Base-by-base conservation (phyloP, 345 rosid genomes). In the Erucastrum elatum region DNA sequence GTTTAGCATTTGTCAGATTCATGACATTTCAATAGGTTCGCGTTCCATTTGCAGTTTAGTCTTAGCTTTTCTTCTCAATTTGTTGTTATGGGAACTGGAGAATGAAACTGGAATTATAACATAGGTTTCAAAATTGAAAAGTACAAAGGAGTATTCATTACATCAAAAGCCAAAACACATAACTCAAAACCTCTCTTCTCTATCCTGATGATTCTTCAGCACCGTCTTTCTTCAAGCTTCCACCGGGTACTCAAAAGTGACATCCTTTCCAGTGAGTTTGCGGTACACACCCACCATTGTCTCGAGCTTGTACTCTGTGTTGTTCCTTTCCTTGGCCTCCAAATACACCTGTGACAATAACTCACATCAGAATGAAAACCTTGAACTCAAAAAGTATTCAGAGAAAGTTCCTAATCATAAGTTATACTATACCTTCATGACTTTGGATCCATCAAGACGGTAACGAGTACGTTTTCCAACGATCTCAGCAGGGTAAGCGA, bases 181-280 rank as follows among this genome's bases (percentile, higher is more conserved):
- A n/a, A n/a, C n/a, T n/a, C n/a, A n/a, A n/a, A n/a, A n/a, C 1
- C 72, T 44, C 83, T 75, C 72, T n/a, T 63, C 73, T 63, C 71
- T 80, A 68, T 56, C 82, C 21, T 73, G 74, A 72, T 30, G 62
- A 46, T 66, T 60, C 49, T 51, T 73, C 49, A 51, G 4, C 34
- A 74, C 51, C 55, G 31, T 2, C 21, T 5, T 17, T 37, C 64
- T 81, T 87, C 85, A 93, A 27, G 91, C 91, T 74, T 90, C 95
- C 5, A 83, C 55, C 0, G 98, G 97, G 76, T 84, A 93, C 31
- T 93, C 98, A 27, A 93, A 93, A 31, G 87, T 93, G 1, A 93
- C 98, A 68, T 93, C 98, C 49, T 83, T 93, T 58, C 95, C 97
- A 0, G 94, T 88, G 71, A 93, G 97, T 87, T 91, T 91, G 53